A percentile compares a stretch with the other conserved stretches of the same genome.
These are phyloP conservation scores for Colletotrichum spinosum DNA, from an alignment of 2,329 filamentous ascomycete genomes.

Conservation along the genomic window DNA sequence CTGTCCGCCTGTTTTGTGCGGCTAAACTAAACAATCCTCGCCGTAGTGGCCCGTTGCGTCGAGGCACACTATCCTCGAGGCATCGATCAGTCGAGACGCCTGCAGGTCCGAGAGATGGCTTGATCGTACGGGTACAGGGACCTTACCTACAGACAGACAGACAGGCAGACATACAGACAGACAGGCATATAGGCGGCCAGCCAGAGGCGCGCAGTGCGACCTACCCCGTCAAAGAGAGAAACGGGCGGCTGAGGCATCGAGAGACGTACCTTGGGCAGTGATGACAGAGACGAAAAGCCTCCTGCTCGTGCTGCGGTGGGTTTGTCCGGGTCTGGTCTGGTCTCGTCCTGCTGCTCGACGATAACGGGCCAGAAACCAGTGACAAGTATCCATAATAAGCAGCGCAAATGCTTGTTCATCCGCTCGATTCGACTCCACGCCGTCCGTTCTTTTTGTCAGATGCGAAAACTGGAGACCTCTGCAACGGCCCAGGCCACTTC, in stretches of 20 bases:
- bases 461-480: conserved; percentile 32
- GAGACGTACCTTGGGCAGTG: background rate
- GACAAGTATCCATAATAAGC: conserved; percentile 33
- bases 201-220: background rate
- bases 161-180: conserved; percentile 14
- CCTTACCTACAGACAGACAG: conserved; percentile 11
- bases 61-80: background rate
- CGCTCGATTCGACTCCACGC: conserved; percentile 35
- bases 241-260: too few relatives aligned
- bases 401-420: conserved; percentile 36
- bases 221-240: background rate
- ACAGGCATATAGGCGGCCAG: conserved; percentile 4
- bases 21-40: too few relatives aligned
- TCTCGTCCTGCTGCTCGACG: conserved; percentile 14
- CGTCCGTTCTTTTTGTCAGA: conserved; percentile 35
- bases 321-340: conserved; percentile 26
- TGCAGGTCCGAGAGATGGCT: conserved; percentile 33
- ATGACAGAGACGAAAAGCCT: background rate
- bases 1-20: background rate
- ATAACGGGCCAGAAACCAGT: conserved; percentile 23
- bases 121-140: conserved; percentile 21
- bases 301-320: conserved; percentile 14
- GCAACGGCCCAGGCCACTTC: conserved; percentile 31
- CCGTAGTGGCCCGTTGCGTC: too few relatives aligned
- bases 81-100: conserved; percentile 28